A percentile compares a stretch with the other conserved stretches of the same genome.
Evolutionary conservation across 306 rosid species (phyloP).

Genomic region (Pyrus betulifolia): DNA sequence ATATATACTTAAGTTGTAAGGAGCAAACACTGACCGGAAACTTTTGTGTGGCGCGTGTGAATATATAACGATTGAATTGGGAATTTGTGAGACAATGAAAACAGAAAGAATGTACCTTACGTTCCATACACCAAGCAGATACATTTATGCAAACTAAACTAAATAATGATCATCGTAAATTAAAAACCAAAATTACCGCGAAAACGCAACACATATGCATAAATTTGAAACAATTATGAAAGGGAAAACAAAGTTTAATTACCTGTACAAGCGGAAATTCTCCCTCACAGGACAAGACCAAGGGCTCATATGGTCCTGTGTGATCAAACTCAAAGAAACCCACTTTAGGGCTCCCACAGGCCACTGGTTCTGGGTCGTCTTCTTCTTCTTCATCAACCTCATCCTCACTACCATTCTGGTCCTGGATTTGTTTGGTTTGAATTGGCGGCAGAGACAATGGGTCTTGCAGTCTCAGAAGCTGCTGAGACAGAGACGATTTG

Average conservation of each 20-base stretch:
- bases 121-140: background rate
- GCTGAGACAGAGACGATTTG: constrained; percentile 62
- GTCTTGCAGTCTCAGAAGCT: constrained; percentile 64
- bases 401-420: background rate
- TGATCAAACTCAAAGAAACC: constrained; percentile 57
- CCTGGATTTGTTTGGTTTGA: constrained; percentile 8
- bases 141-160: background rate
- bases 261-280: constrained; percentile 65
- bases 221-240: background rate
- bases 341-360: constrained; percentile 20
- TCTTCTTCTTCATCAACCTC: constrained; percentile 19
- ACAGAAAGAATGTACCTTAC: background rate
- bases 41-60: background rate
- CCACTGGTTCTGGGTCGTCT: constrained; percentile 24
- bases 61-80: background rate
- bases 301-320: constrained; percentile 65
- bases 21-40: background rate
- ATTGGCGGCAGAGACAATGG: constrained; percentile 19
- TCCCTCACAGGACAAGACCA: constrained; percentile 48
- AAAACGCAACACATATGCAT: background rate
- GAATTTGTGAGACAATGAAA: background rate
- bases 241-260: background rate
- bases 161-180: background rate
- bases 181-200: too few relatives aligned
- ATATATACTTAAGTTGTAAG: background rate